Evolutionary conservation across 78 protist genomes (phyloP), one percentile per base, ranked within the genome.

Genomic region (Ministeria vibrans): DNA sequence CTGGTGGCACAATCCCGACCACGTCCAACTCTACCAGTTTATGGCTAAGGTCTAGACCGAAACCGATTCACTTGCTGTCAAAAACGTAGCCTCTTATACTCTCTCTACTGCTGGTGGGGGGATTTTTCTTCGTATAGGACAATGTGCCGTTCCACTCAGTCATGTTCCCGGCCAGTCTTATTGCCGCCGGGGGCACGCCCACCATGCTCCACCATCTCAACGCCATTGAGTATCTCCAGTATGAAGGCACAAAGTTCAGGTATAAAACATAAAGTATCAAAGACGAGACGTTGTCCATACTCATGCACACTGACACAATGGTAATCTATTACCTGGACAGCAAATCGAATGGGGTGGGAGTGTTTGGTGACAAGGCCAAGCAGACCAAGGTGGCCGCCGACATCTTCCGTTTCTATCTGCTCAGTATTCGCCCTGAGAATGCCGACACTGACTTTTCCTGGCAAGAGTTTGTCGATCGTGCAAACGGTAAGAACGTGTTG

Each of bases 1-100:
- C 76, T 92, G 96, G 96, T 92, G 96, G 96, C 75, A 81, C 75
- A 80, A 85, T 27, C 94, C 93, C n/a, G 74, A 77, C n/a, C n/a
- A 92, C 42, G 93, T 92, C 22, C 71, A 90, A 39, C 76, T 90
- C 7, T 84, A 69, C 66, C 92, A 88, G 83, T 93, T 91, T 78
- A 93, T 93, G 94, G 94, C 93, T 45, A 91, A 93, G 83, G 95
- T 75, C 30, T 83, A 61, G 86, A 89, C 69, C 80, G n/a, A n/a
- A n/a, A n/a, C n/a, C n/a, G n/a, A n/a, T 86, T 11, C 20, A 6
- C 34, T 61, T 15, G n/a, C 6, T 61, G n/a, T 61, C 9, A n/a
- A 5, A 23, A 5, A 27, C 27, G 68, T 61, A 23, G 20, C 27
- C 20, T 11, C 27, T 28, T 18, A 5, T 15, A n/a, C 27, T 61